phyloP scores from a whole-genome alignment of 2,329 filamentous ascomycete genomes.

The Tolypocladium guangdongense region DNA sequence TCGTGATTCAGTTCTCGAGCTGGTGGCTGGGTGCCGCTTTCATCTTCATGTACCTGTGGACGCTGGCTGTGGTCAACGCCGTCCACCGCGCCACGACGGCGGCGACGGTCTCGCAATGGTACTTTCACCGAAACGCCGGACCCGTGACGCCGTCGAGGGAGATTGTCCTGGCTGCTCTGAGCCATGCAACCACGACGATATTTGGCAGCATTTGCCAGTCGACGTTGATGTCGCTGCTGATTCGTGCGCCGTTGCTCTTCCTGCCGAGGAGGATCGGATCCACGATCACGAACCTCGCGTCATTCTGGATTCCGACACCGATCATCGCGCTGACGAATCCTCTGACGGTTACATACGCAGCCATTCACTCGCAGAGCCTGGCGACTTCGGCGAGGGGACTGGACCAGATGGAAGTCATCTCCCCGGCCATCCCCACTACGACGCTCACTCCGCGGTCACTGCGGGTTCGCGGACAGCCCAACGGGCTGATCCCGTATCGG shows the following conservation, averaged over 20 bases:
- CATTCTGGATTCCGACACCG: constrained; percentile 74
- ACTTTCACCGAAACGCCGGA: constrained; percentile 82
- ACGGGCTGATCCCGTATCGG: constrained; percentile 70
- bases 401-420: constrained; percentile 72
- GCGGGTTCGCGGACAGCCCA: constrained; percentile 27
- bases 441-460: constrained; percentile 50
- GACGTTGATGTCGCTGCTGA: constrained; percentile 66
- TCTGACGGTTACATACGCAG: constrained; percentile 81
- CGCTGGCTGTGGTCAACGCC: constrained; percentile 73
- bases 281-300: constrained; percentile 62
- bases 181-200: constrained; percentile 73
- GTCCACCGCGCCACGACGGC: constrained; percentile 86
- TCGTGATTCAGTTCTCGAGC: constrained; percentile 76
- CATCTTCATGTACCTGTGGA: constrained; percentile 92
- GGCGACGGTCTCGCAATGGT: constrained; percentile 96
- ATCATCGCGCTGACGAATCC: constrained; percentile 83
- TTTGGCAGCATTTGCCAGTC: constrained; percentile 90
- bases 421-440: constrained; percentile 61
- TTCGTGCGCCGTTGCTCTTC: constrained; percentile 76
- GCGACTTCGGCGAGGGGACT: constrained; percentile 67
- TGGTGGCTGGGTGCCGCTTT: constrained; percentile 96
- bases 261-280: constrained; percentile 59
- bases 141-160: constrained; percentile 68
- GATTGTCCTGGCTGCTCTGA: constrained; percentile 72
- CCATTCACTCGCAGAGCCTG: constrained; percentile 83